Conservation (phyloP, 2,329 filamentous ascomycete species). For the Trichoderma simmonsii region DNA sequence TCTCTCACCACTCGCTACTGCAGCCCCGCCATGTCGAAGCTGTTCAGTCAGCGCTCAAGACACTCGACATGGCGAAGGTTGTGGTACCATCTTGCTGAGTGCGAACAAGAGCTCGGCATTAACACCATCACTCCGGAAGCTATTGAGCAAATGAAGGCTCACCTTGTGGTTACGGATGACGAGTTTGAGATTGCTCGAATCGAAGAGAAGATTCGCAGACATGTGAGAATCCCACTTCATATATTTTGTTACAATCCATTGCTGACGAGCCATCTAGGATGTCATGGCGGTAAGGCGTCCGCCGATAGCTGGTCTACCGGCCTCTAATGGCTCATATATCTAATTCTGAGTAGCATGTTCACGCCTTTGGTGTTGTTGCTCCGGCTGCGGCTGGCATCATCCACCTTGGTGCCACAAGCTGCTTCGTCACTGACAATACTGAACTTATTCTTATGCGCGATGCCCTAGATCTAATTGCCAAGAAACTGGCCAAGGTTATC, state of each 20-base stretch:
- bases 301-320: background rate
- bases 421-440: constrained; percentile 69
- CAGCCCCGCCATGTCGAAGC: constrained; percentile 68
- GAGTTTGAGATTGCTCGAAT: constrained; percentile 72
- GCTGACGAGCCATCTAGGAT: constrained; percentile 29
- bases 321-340: background rate
- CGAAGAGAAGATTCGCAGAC: constrained; percentile 71
- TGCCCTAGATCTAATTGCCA: constrained; percentile 70
- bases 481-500: constrained; percentile 77
- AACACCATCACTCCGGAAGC: constrained; percentile 68
- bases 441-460: constrained; percentile 66
- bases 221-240: constrained; percentile 32
- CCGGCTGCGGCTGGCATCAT: constrained; percentile 80
- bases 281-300: constrained; percentile 55
- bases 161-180: constrained; percentile 71
- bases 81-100: constrained; percentile 81
- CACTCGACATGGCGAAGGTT: constrained; percentile 79
- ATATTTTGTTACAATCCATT: constrained; percentile 14
- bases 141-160: constrained; percentile 70
- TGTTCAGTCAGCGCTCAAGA: constrained; percentile 75
- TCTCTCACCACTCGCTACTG: constrained; percentile 71
- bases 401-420: constrained; percentile 60
- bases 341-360: constrained; percentile 51
- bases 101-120: constrained; percentile 76
- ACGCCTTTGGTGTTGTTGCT: constrained; percentile 69